A percentile compares a stretch with the other conserved stretches of the same genome.
These are phyloP conservation scores for Cicer arietinum DNA, from an alignment of 306 rosid species.

Conservation along the genomic window DNA sequence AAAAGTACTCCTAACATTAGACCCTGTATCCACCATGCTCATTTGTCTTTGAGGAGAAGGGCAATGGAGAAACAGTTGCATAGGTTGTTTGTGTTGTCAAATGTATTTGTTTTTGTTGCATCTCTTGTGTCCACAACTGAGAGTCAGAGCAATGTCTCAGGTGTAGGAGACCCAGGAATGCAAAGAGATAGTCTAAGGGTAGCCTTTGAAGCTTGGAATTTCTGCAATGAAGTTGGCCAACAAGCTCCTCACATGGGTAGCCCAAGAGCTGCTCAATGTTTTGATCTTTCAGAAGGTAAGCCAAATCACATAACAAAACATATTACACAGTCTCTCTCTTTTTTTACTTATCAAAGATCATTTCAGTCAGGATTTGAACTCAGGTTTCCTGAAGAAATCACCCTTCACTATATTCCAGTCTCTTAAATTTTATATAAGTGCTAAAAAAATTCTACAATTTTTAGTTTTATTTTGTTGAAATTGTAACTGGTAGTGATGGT, in stretches of 20 bases:
- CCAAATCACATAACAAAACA: slow-evolving; percentile 10
- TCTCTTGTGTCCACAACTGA: slow-evolving; percentile 34
- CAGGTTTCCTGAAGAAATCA: too few species aligned
- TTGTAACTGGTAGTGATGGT: slow-evolving; percentile 27
- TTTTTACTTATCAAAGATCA: too few species aligned
- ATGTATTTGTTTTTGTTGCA: slow-evolving; percentile 41
- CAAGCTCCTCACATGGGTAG: slow-evolving; percentile 84
- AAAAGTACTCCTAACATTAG: slow-evolving; percentile 36
- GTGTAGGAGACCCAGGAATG: slow-evolving; percentile 92
- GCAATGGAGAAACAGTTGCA: slow-evolving; percentile 47
- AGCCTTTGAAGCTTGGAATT: slow-evolving; percentile 92
- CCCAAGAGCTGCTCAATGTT: slow-evolving; percentile 88
- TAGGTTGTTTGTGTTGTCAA: slow-evolving; percentile 41
- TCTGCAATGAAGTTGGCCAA: slow-evolving; percentile 86
- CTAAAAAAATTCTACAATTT: background rate
- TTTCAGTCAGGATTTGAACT: too few species aligned
- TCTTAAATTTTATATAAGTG: background rate
- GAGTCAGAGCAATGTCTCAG: slow-evolving; percentile 49
- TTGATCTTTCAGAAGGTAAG: slow-evolving; percentile 67
- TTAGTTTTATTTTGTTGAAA: background rate
- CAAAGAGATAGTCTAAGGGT: slow-evolving; percentile 74
- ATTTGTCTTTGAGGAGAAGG: slow-evolving; percentile 38
- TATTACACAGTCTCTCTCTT: too few species aligned
- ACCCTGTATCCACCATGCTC: slow-evolving; percentile 14
- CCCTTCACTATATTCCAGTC: background rate